Conservation (phyloP, 345 rosid species). For the Erodium maritimum region DNA sequence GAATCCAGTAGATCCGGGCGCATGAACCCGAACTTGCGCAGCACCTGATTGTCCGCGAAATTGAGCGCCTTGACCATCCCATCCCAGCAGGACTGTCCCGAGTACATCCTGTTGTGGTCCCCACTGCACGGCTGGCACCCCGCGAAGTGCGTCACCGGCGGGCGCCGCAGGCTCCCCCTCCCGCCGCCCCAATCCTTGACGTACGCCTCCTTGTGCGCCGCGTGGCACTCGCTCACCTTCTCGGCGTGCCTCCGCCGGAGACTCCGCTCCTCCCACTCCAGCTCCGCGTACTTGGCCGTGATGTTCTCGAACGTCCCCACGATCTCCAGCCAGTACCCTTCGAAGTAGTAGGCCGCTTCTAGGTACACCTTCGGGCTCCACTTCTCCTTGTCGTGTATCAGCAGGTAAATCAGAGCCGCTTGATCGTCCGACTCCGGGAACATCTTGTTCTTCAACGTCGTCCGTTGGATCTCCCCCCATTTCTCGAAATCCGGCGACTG, state of each 20-base stretch:
- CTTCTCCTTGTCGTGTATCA: conserved; percentile 34
- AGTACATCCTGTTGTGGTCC: conserved; percentile 64
- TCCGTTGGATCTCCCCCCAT: conserved; percentile 66
- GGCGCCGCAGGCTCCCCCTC: conserved; percentile 53
- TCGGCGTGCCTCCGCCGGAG: conserved; percentile 72
- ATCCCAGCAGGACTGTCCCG: conserved; percentile 71
- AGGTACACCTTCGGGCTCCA: conserved; percentile 55
- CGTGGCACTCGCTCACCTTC: conserved; percentile 73
- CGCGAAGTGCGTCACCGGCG: conserved; percentile 81
- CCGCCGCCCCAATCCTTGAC: conserved; percentile 38
- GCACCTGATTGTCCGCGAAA: conserved; percentile 92
- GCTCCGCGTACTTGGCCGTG: conserved; percentile 37
- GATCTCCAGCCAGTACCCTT: conserved; percentile 70
- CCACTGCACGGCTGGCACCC: conserved; percentile 98
- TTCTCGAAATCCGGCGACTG: conserved; percentile 32
- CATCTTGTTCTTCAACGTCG: conserved; percentile 65
- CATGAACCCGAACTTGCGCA: conserved; percentile 64
- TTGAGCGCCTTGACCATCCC: conserved; percentile 75
- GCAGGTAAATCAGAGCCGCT: conserved; percentile 56
- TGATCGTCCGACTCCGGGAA: conserved; percentile 91
- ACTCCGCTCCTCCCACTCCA: conserved; percentile 31
- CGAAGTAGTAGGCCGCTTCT: conserved; percentile 59
- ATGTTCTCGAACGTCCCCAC: conserved; percentile 41
- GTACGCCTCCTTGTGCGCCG: conserved; percentile 41
- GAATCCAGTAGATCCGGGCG: conserved; percentile 56